Evolutionary conservation across 495 filamentous ascomycete species (phyloP).

Genomic region (Penicilliopsis zonata): DNA sequence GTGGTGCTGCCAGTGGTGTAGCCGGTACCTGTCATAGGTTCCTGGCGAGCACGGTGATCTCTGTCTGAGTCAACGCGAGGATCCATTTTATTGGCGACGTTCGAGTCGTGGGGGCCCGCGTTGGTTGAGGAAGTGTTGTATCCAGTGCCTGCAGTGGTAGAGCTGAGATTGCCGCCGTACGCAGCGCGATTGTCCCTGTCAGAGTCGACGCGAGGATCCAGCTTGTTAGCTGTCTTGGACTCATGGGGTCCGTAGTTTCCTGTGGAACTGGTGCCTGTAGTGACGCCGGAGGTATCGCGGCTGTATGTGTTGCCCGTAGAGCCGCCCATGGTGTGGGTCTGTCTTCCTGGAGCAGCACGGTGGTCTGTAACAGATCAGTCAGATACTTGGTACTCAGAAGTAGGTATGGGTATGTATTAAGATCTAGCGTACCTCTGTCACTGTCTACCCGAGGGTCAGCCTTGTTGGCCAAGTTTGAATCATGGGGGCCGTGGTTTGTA

Average conservation of each 20-base stretch:
- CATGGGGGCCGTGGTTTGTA: conserved; percentile 11
- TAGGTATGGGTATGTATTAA: no score
- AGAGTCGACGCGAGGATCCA: conserved; percentile 35
- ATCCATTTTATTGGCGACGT: conserved; percentile 24
- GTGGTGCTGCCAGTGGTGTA: neutral
- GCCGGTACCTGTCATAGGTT: conserved; percentile 5
- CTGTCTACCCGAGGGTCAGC: conserved; percentile 35
- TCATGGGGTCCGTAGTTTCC: conserved; percentile 11
- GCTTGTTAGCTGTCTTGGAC: conserved; percentile 22
- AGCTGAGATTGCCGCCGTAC: neutral
- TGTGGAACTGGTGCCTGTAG: neutral
- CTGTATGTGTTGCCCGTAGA: conserved; percentile 25
- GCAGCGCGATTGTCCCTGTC: conserved; percentile 9
- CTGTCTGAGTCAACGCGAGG: conserved; percentile 31
- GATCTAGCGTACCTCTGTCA: no score
- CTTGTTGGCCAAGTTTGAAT: conserved; percentile 22
- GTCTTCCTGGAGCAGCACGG: neutral
- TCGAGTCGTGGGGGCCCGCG: conserved; percentile 14
- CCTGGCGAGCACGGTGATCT: conserved; percentile 7
- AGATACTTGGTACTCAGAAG: no score
- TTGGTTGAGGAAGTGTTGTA: conserved; percentile 1
- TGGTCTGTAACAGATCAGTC: no score
- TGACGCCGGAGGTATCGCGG: conserved; percentile 7
- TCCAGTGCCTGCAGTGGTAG: neutral
- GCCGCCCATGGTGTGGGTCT: neutral